Evolutionary conservation across 441 rosid genomes (phyloP).

Genomic region (Corymbia calophylla): DNA sequence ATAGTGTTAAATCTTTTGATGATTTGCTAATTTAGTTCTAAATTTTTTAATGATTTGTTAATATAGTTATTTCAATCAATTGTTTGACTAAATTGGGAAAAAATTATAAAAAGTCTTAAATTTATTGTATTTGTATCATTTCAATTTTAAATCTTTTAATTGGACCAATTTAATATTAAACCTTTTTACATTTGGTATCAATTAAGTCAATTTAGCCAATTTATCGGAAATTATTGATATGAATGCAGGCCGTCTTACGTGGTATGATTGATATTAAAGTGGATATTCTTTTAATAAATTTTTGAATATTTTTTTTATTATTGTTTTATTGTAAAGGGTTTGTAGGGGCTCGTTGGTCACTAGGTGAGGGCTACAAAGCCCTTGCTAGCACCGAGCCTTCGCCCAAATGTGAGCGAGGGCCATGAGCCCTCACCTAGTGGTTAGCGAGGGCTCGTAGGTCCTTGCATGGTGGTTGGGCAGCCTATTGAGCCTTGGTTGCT

Average conservation of each 20-base stretch:
- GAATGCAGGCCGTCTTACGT: background rate
- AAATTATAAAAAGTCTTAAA: background rate
- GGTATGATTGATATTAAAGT: accelerated
- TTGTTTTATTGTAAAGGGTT: background rate
- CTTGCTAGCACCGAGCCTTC: too few species aligned
- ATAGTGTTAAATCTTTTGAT: background rate
- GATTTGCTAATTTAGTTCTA: background rate
- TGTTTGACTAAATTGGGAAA: background rate
- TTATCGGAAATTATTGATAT: background rate
- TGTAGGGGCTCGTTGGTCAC: accelerated
- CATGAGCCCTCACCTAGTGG: background rate
- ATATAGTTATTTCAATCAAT: too few species aligned
- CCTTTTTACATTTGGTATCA: background rate
- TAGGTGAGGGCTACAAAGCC: background rate
- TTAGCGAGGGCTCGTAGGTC: too few species aligned
- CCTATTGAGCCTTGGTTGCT: accelerated
- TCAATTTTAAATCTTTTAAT: background rate
- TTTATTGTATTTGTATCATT: accelerated
- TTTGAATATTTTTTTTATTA: background rate
- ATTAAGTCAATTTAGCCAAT: too few species aligned
- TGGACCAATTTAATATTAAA: background rate
- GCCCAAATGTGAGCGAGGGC: background rate
- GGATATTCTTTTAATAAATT: background rate
- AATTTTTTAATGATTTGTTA: background rate
- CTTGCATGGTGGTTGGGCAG: too few species aligned